These are phyloP conservation scores for Colletotrichum sp. DNA, from an alignment of 2,329 filamentous ascomycete genomes.

Conservation along the genomic window DNA sequence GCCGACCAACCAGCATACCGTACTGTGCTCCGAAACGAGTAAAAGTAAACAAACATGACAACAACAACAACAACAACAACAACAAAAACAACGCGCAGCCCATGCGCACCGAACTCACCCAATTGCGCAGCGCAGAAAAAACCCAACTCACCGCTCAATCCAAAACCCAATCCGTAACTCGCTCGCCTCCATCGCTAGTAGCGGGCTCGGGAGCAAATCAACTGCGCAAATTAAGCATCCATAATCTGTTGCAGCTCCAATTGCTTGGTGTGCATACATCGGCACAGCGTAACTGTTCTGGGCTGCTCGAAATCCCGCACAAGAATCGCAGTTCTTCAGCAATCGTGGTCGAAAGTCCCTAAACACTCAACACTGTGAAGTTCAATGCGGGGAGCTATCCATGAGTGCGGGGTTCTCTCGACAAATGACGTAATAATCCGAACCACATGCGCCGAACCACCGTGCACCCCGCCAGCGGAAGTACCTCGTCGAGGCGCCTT, in stretches of 20 bases:
- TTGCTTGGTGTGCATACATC: neutral
- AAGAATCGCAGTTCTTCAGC: neutral
- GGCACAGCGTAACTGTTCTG: neutral
- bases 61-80: neutral
- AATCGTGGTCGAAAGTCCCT: neutral
- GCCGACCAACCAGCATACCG: neutral
- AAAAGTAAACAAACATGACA: neutral
- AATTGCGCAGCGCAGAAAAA: neutral
- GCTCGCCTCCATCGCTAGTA: conserved; percentile 4
- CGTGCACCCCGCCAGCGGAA: neutral
- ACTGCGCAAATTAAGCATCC: neutral
- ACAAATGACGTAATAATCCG: conserved; percentile 8
- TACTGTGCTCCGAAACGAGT: neutral
- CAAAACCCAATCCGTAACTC: conserved; percentile 8
- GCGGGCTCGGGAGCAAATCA: too few species aligned
- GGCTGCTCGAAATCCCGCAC: neutral
- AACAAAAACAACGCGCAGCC: neutral
- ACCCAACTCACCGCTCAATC: conserved; percentile 6
- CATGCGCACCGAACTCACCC: neutral
- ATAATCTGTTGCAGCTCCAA: neutral
- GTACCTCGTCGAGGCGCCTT: neutral
- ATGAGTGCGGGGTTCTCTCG: conserved; percentile 3
- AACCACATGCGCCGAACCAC: neutral
- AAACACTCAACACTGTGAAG: neutral
- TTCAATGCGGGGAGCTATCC: neutral